A percentile compares a stretch with the other conserved stretches of the same genome.
phyloP scores from a whole-genome alignment of 208 protist genomes.

The Acanthamoeba sp. region DNA sequence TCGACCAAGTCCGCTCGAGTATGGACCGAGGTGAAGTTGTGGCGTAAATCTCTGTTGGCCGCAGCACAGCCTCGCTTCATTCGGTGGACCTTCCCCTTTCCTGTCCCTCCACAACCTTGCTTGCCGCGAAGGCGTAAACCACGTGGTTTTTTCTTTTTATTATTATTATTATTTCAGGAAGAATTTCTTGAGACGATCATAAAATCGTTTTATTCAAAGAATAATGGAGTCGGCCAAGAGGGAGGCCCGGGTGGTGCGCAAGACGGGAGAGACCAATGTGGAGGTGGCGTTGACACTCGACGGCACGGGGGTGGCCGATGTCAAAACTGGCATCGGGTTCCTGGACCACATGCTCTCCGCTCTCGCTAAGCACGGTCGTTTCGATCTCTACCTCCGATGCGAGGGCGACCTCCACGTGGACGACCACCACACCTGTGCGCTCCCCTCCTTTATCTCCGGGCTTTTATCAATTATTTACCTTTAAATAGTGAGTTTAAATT shows the following conservation, averaged over 20 bases:
- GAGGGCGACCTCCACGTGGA: slow-evolving; percentile 89
- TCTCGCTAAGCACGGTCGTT: slow-evolving; percentile 88
- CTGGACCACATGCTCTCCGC: slow-evolving; percentile 90
- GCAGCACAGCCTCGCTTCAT: no score
- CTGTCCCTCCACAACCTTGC: no score
- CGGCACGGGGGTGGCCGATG: slow-evolving; percentile 79
- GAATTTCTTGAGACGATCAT: not conserved
- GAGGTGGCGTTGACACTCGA: slow-evolving; percentile 79
- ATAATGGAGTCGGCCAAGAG: slow-evolving; percentile 19
- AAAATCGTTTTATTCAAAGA: not conserved
- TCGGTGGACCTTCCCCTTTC: not conserved
- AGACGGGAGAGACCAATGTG: slow-evolving; percentile 87
- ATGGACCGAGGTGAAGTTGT: no score
- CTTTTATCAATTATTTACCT: not conserved
- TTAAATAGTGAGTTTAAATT: not conserved
- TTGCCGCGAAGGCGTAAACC: no score
- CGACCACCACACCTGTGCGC: slow-evolving; percentile 88
- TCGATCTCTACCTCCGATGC: slow-evolving; percentile 83
- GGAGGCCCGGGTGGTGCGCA: slow-evolving; percentile 75
- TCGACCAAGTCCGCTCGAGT: no score
- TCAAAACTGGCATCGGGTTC: slow-evolving; percentile 88
- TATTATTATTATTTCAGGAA: no score
- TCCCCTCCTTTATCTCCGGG: not conserved
- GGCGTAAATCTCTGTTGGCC: no score
- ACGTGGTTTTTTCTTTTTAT: no score